These are phyloP conservation scores for Rubroboletus satanas DNA, from an alignment of 768 basidiomycete genomes.

Conservation along the genomic window DNA sequence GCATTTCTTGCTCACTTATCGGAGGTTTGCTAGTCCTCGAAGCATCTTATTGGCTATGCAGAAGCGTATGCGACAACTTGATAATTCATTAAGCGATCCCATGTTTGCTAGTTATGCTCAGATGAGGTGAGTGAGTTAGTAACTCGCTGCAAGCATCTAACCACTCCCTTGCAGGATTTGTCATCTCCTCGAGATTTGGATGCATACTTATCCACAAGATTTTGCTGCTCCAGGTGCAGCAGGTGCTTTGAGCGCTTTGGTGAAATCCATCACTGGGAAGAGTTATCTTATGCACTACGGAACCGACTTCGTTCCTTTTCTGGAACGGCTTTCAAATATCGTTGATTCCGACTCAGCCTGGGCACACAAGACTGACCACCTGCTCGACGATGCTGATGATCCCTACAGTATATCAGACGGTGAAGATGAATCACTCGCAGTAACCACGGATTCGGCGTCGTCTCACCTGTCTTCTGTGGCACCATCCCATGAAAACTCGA, in stretches of 20 bases:
- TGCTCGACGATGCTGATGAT: conserved; percentile 61
- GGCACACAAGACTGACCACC: conserved; percentile 65
- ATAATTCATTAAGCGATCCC: conserved; percentile 68
- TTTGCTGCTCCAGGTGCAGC: conserved; percentile 74
- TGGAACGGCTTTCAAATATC: conserved; percentile 60
- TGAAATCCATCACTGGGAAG: conserved; percentile 76
- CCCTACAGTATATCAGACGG: conserved; percentile 51
- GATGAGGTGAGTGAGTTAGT: conserved; percentile 55
- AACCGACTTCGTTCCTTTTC: conserved; percentile 76
- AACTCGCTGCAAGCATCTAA: conserved; percentile 4
- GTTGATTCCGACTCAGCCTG: conserved; percentile 69
- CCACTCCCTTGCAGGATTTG: conserved; percentile 56
- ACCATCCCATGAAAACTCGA: conserved; percentile 22
- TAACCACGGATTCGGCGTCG: conserved; percentile 33
- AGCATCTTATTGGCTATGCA: conserved; percentile 83
- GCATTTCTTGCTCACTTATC: conserved; percentile 81
- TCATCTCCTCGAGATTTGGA: conserved; percentile 74
- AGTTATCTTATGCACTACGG: conserved; percentile 83
- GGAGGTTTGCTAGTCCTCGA: conserved; percentile 76
- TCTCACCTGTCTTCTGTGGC: conserved; percentile 21
- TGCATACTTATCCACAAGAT: conserved; percentile 69
- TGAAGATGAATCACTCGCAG: conserved; percentile 39
- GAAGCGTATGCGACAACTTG: conserved; percentile 76
- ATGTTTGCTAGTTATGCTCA: conserved; percentile 87
- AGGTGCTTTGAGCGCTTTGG: conserved; percentile 68